These are phyloP conservation scores for Sporothrix variecibatus DNA, from an alignment of 2,329 filamentous ascomycete species.

Conservation along the genomic window DNA sequence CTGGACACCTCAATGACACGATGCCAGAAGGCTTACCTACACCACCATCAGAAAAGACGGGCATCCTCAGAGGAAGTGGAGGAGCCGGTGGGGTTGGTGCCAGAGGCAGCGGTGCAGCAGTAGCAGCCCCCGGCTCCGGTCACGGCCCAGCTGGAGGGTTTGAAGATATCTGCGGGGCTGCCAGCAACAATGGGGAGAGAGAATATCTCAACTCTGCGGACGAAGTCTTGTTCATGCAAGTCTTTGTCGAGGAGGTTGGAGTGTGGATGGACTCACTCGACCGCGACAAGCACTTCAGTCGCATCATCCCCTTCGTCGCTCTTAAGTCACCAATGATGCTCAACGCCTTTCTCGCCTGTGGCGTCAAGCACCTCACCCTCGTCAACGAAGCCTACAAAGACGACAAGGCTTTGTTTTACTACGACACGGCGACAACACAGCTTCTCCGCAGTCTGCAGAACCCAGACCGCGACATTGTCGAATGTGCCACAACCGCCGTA, in stretches of 20 bases:
- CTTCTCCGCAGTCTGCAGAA: conserved; percentile 78
- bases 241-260: conserved; percentile 87
- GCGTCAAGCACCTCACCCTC: conserved; percentile 76
- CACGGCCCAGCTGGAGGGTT: neutral
- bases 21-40: conserved; percentile 42
- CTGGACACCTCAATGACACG: neutral
- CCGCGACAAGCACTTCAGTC: conserved; percentile 80
- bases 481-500: conserved; percentile 85
- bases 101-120: neutral
- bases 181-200: conserved; percentile 41
- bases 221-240: conserved; percentile 86
- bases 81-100: neutral
- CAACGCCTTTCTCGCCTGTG: conserved; percentile 86
- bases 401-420: conserved; percentile 78
- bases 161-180: neutral
- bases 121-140: neutral
- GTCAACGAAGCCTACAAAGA: conserved; percentile 68
- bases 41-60: conserved; percentile 44
- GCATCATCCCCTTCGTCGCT: conserved; percentile 79
- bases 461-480: conserved; percentile 77
- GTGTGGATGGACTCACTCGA: conserved; percentile 95
- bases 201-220: conserved; percentile 73
- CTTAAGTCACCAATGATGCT: conserved; percentile 83
- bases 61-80: neutral
- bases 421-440: conserved; percentile 79